Evolutionary conservation across 1,139 yeast species (phyloP).

Genomic region (Geotrichum bryndzae): DNA sequence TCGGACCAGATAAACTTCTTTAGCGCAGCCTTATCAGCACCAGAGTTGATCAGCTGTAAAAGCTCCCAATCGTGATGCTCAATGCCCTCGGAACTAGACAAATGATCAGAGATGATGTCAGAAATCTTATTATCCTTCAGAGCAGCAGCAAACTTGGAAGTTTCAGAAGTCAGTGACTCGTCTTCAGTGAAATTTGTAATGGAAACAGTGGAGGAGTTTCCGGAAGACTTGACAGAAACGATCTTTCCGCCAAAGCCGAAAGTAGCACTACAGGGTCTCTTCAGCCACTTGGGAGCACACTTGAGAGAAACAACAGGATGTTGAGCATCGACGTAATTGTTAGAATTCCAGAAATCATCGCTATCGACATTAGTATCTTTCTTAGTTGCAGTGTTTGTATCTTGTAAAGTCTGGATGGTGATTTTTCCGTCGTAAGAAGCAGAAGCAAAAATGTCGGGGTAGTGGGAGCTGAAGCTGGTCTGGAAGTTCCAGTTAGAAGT

Average conservation of each 20-base stretch:
- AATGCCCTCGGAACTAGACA: conserved; percentile 39
- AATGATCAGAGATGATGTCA: conserved; percentile 50
- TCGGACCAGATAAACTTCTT: conserved; percentile 26
- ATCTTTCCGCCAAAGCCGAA: conserved; percentile 95
- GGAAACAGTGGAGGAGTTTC: conserved; percentile 40
- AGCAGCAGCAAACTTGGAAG: conserved; percentile 51
- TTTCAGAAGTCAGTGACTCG: conserved; percentile 31
- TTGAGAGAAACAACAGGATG: conserved; percentile 53
- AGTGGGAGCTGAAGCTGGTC: conserved; percentile 75
- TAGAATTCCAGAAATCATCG: conserved; percentile 79
- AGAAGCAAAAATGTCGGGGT: conserved; percentile 88
- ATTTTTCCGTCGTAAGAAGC: conserved; percentile 91
- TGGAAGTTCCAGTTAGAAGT: conserved; percentile 93
- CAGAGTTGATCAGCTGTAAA: conserved; percentile 47
- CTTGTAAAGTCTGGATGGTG: conserved; percentile 80
- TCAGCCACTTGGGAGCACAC: conserved; percentile 90
- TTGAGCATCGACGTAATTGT: conserved; percentile 58
- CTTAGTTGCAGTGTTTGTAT: conserved; percentile 39
- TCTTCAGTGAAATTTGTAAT: conserved; percentile 48
- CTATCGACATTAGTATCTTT: conserved; percentile 22
- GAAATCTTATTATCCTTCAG: conserved; percentile 50
- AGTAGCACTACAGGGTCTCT: conserved; percentile 64
- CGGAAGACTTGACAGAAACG: conserved; percentile 48
- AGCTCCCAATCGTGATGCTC: conserved; percentile 75
- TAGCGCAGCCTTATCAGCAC: conserved; percentile 41